Base-by-base conservation (phyloP, 1,284 basidiomycete genomes). In the Fomitopsis pinicola region DNA sequence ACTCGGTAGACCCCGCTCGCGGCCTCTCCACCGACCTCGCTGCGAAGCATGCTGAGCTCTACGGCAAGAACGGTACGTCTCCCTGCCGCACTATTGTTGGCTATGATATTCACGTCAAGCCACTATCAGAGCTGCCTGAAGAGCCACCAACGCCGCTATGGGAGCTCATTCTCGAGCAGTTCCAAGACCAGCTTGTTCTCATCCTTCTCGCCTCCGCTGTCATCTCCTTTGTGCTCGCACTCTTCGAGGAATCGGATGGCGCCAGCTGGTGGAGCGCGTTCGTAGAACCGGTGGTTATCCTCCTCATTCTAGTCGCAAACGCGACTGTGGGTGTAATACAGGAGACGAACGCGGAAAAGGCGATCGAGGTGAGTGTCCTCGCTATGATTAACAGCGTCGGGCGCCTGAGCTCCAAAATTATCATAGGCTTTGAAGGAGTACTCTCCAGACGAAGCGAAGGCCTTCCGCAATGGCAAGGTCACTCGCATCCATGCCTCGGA, bases 161-260 rank as follows among this genome's bases (percentile, higher is more conserved):
- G 92, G 85, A 93, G 70, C 87, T 98, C 63, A 92, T 99, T 63
- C 82, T 99, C 22, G 95, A 97, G 68, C 97, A 99, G 78, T 99
- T 99, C 83, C 91, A 97, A 80, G 95, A 98, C 77, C 94, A 96
- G 76, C 87, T 98, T 28, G 95, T 97, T 26, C 87, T 98, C 63
- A 97, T 98, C 71, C 84, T 98, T 30, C 88, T 98, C 48, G 94
- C 85, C 2, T 97, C 94, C 6, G 95, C 95, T 15, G 87, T 92
- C 55, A 83, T 97, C 64, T 97, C 95, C 2, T 95, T 97, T 72
- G 79, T 95, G 12, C 82, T 98, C 36, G 95, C 95, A 9, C 76
- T 96, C 42, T 81, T 97, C 62, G 95, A 98, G 72, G 84, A 88
- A 50, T 78, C 82, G 1, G 82, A 84, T 19, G 87, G 88, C 64